These are phyloP conservation scores for Sonneratia caseolaris DNA, from an alignment of 345 rosid genomes.

Conservation along the genomic window DNA sequence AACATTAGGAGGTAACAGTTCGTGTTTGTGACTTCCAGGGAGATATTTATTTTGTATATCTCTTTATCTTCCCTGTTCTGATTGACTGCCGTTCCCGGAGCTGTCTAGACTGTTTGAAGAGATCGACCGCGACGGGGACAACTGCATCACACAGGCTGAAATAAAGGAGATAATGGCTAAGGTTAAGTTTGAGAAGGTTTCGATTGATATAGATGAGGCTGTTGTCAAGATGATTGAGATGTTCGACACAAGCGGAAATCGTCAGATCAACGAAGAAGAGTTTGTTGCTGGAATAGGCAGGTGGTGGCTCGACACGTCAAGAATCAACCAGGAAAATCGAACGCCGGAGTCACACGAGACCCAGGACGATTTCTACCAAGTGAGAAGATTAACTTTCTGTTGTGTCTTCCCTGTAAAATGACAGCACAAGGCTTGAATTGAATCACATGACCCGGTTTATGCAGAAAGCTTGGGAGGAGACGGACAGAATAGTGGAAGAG, in stretches of 20 bases:
- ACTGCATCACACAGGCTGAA: constrained; percentile 16
- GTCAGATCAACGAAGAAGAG: constrained; percentile 19
- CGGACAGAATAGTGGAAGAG: constrained; percentile 16
- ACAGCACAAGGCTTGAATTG: neutral
- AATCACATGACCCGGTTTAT: neutral
- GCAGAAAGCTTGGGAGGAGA: constrained; percentile 20
- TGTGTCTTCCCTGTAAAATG: neutral
- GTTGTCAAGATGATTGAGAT: constrained; percentile 14
- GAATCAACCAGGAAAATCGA: neutral
- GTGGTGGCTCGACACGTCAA: constrained; percentile 13
- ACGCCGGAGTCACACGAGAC: neutral
- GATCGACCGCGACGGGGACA: constrained; percentile 15
- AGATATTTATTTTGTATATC: neutral
- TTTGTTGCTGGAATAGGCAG: constrained; percentile 16
- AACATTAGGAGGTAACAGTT: constrained; percentile 13
- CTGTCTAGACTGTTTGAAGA: constrained; percentile 19
- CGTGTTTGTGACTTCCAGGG: neutral
- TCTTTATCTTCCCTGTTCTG: neutral
- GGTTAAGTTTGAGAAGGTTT: constrained; percentile 16
- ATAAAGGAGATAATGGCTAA: constrained; percentile 14
- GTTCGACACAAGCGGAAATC: constrained; percentile 18
- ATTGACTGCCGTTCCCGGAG: neutral
- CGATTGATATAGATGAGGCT: constrained; percentile 18
- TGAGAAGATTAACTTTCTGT: neutral
- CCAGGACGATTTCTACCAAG: constrained; percentile 13